Evolutionary conservation across 1,284 basidiomycete species (phyloP), one percentile per base, ranked within the genome.

Genomic region (Takashimella koratensis): DNA sequence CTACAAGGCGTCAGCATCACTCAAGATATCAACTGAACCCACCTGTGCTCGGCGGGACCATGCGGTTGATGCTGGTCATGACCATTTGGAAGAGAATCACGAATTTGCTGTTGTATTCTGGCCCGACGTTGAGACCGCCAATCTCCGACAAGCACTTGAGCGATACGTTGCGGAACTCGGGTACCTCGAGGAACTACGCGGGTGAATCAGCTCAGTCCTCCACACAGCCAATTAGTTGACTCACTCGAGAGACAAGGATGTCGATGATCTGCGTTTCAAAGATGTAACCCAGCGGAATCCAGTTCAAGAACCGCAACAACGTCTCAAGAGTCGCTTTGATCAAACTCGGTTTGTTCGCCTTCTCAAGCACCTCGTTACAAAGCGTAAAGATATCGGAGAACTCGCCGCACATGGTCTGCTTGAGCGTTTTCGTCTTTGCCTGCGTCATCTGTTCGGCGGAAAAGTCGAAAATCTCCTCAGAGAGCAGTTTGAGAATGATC

Each of bases 381-480:
- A 97, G 82, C 65, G 89, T 88, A 83, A 96, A 96, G 74, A 97
- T 92, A 70, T 96, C 93, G 45, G 88, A 87, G 74, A 98, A 98
- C 78, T 97, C 93, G 66, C 88, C 88, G 73, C 91, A 93, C 89
- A 97, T 94, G 65, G 93, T 90, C 71, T 96, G 94, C 81, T 99
- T 99, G 59, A 99, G 80, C 62, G 90, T 88, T 78, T 97, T 97
- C 58, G 93, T 96, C 80, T 98, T 99, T 16, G 88, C 88, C 75
- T 96, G 93, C 0, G 95, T 98, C 93, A 99, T 92, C 77, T 96
- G 91, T 70, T 98, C 96, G 2, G 95, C 92, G 4, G 94, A 98
- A 77, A 89, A 99, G 77, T 99, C 96, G 71, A 99, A 99, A 60
- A 99, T 93, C 76, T 98, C 96, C 73, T 98, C 96, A 0, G 93